Conservation (phyloP, 106 monocot species). For the Posidonia australis region DNA sequence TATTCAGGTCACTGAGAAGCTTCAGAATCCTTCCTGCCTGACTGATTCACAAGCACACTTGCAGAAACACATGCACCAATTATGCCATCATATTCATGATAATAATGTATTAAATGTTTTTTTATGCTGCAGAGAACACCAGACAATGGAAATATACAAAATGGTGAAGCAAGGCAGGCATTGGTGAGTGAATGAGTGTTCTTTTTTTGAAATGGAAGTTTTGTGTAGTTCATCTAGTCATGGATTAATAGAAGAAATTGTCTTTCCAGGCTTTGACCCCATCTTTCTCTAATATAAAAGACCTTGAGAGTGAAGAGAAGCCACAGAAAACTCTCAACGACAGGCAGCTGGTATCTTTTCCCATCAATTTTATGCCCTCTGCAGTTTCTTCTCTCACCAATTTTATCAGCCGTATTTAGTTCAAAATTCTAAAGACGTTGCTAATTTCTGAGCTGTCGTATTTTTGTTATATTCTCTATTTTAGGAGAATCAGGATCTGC, state of each 20-base stretch:
- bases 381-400: too few relatives aligned
- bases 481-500: constrained; percentile 33
- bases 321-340: constrained; percentile 97
- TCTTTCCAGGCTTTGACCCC: constrained; percentile 45
- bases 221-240: not conserved
- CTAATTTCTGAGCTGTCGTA: constrained; percentile 23
- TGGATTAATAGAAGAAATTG: not conserved
- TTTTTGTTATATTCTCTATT: not conserved
- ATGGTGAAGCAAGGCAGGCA: constrained; percentile 41
- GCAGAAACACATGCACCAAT: not conserved
- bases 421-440: too few relatives aligned
- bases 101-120: not conserved
- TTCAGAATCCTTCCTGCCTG: not conserved
- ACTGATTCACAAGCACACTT: not conserved
- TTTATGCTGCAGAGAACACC: constrained; percentile 51
- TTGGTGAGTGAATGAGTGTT: constrained; percentile 29
- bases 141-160: constrained; percentile 49
- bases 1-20: constrained; percentile 32
- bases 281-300: constrained; percentile 33
- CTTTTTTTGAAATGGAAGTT: not conserved
- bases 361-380: not conserved
- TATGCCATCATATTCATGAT: not conserved
- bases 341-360: constrained; percentile 65
- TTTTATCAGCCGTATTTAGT: too few relatives aligned
- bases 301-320: constrained; percentile 79